phyloP scores from a whole-genome alignment of 306 rosid genomes.

The Urtica urens region DNA sequence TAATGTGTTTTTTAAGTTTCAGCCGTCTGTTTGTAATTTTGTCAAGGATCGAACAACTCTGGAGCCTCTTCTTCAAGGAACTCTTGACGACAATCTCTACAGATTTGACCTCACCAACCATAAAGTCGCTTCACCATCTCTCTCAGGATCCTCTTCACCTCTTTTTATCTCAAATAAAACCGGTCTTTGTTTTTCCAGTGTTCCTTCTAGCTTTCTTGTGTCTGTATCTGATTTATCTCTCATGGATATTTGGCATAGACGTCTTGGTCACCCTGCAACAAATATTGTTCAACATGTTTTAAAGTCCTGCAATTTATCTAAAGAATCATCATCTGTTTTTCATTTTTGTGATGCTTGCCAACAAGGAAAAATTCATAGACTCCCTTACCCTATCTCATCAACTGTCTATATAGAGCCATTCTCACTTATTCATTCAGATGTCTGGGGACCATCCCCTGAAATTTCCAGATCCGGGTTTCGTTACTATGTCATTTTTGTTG shows the following conservation, averaged over 20 bases:
- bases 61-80: background rate
- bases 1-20: no score
- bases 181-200: no score
- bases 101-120: background rate
- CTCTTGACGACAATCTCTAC: background rate
- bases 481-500: background rate
- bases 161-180: background rate
- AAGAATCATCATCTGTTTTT: background rate
- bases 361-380: no score
- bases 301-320: background rate
- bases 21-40: background rate
- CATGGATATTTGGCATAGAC: no score
- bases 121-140: background rate
- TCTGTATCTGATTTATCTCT: no score
- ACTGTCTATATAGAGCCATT: no score
- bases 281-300: background rate
- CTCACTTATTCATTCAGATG: no score
- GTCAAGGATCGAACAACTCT: background rate
- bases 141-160: slow-evolving; percentile 2
- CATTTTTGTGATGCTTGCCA: no score
- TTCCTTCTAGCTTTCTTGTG: no score
- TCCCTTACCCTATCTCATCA: no score
- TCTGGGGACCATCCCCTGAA: background rate
- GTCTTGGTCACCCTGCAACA: background rate
- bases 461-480: background rate